phyloP scores from a whole-genome alignment of 2,329 filamentous ascomycete species.

The Nemania serpens region DNA sequence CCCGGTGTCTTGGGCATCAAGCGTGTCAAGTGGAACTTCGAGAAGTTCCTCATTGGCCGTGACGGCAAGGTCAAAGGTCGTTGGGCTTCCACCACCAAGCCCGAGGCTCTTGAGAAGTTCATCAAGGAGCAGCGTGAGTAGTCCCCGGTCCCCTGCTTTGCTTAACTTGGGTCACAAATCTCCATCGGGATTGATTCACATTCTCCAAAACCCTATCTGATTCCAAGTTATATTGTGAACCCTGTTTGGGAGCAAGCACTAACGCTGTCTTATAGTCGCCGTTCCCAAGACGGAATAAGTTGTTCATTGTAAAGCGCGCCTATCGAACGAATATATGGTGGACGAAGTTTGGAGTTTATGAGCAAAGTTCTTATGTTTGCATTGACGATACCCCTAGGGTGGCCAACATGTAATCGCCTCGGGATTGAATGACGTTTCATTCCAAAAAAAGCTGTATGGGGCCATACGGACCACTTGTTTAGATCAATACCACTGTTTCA shows the following conservation, averaged over 20 bases:
- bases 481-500: slow-evolving; percentile 29
- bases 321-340: slow-evolving; percentile 16
- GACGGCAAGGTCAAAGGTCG: slow-evolving; percentile 85
- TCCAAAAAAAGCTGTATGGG: slow-evolving; percentile 10
- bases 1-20: slow-evolving; percentile 86
- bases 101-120: slow-evolving; percentile 74
- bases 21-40: slow-evolving; percentile 99
- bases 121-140: slow-evolving; percentile 68
- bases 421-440: slow-evolving; percentile 17
- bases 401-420: slow-evolving; percentile 34
- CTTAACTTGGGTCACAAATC: too few relatives aligned
- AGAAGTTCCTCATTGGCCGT: slow-evolving; percentile 90
- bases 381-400: slow-evolving; percentile 38
- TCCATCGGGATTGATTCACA: too few relatives aligned
- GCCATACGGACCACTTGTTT: slow-evolving; percentile 24
- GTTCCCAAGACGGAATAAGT: slow-evolving; percentile 50
- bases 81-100: slow-evolving; percentile 89
- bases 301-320: slow-evolving; percentile 19
- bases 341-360: slow-evolving; percentile 24
- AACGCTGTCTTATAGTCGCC: slow-evolving; percentile 49
- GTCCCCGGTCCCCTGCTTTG: not conserved
- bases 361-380: slow-evolving; percentile 28
- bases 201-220: not conserved
- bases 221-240: not conserved
- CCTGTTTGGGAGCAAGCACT: not conserved